phyloP scores from a whole-genome alignment of 1,284 basidiomycete species.

The Cerioporus squamosus region DNA sequence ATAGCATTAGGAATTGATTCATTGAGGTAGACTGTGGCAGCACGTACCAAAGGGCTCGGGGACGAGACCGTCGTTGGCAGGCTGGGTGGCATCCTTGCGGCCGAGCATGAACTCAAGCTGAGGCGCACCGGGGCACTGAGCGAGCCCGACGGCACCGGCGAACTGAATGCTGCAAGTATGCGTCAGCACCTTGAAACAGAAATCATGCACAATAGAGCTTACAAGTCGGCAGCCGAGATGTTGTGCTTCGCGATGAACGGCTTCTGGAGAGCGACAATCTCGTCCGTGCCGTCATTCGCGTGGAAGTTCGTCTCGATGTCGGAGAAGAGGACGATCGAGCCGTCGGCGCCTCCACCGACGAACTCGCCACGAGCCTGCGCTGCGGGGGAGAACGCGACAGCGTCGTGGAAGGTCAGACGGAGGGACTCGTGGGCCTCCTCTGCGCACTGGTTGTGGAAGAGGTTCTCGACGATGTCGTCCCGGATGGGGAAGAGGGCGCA shows the following conservation, averaged over 20 bases:
- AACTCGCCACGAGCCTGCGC: slow-evolving; percentile 3
- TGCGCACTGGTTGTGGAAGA: slow-evolving; percentile 3
- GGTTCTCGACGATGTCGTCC: neutral
- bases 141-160: slow-evolving; percentile 31
- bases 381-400: slow-evolving; percentile 30
- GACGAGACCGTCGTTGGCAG: slow-evolving; percentile 40
- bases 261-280: neutral
- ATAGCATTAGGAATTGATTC: neutral
- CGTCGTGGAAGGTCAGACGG: slow-evolving; percentile 14
- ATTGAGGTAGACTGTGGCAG: neutral
- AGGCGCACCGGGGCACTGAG: slow-evolving; percentile 34
- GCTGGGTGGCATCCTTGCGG: slow-evolving; percentile 6
- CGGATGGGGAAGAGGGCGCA: slow-evolving; percentile 39
- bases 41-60: slow-evolving; percentile 38
- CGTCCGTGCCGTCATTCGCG: neutral
- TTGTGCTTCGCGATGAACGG: slow-evolving; percentile 1
- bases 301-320: neutral
- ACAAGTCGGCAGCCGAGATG: slow-evolving; percentile 4
- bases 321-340: slow-evolving; percentile 11
- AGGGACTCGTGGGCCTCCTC: slow-evolving; percentile 2
- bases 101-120: slow-evolving; percentile 25
- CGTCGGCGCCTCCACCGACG: slow-evolving; percentile 28
- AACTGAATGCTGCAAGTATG: slow-evolving; percentile 29
- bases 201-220: neutral
- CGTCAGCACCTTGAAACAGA: neutral